Evolutionary conservation across 2,329 filamentous ascomycete genomes (phyloP).

Genomic region (Trichoderma asperellum): DNA sequence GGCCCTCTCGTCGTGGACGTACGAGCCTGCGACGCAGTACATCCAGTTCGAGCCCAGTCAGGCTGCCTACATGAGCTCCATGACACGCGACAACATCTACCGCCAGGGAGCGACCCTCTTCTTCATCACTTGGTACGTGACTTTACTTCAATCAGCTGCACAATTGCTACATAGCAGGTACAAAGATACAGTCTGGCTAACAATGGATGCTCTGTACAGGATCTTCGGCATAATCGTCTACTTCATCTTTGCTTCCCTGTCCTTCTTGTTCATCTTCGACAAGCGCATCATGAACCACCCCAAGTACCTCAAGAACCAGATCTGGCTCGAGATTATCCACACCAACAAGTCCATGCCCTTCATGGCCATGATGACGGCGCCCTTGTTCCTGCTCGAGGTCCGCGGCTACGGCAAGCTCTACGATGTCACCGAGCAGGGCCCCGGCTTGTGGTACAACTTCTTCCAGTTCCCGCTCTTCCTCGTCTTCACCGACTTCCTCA

Average conservation of each 20-base stretch:
- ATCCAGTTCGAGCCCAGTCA: constrained; percentile 70
- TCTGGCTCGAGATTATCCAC: constrained; percentile 82
- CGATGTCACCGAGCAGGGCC: constrained; percentile 74
- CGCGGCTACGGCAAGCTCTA: constrained; percentile 87
- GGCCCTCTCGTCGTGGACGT: constrained; percentile 66
- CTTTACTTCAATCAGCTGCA: not conserved
- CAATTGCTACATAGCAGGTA: not conserved
- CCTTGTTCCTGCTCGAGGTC: constrained; percentile 81
- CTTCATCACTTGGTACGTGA: constrained; percentile 79
- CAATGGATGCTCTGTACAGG: constrained; percentile 53
- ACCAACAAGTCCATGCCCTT: constrained; percentile 75
- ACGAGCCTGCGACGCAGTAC: constrained; percentile 72
- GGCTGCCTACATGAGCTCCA: constrained; percentile 78
- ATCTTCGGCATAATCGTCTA: constrained; percentile 84
- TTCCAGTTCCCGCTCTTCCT: constrained; percentile 88
- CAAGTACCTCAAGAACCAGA: constrained; percentile 93
- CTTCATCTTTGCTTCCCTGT: constrained; percentile 80
- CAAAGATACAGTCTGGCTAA: constrained; percentile 13
- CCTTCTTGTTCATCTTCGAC: constrained; percentile 89
- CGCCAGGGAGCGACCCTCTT: constrained; percentile 78
- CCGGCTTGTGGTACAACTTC: constrained; percentile 76
- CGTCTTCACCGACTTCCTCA: constrained; percentile 83
- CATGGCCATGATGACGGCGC: constrained; percentile 81
- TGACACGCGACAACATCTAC: constrained; percentile 74
- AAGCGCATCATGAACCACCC: constrained; percentile 87